Base-by-base conservation (phyloP, 2,329 filamentous ascomycete species). In the Epichloe gansuensis region DNA sequence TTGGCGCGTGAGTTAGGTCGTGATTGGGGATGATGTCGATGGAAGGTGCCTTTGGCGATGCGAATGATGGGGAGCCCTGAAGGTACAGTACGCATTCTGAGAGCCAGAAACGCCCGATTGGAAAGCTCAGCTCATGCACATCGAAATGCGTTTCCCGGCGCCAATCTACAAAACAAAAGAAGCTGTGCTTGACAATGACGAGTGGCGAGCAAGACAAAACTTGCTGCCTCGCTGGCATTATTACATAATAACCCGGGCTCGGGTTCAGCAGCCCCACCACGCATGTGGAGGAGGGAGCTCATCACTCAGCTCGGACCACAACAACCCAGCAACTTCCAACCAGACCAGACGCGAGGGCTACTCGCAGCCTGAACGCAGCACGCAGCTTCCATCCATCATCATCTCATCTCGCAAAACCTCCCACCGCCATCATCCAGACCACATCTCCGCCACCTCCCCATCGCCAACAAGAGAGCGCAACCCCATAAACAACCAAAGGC, bases 41-140 rank as follows among this genome's bases (percentile, higher is more conserved):
- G 94, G 68, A 95, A 94, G 1, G 87, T 91, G 66, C 80, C 89
- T 70, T 89, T 82, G 61, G 76, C 64, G 62, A 95, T 89, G 60
- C 74, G 74, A 56, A 95, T 78, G 54, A 90, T 74, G 41, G 85
- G 82, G 23, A 71, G 68, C 53, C 68, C 68, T 54, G 64, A 58
- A 56, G 52, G 45, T 25, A 44, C 44, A 8, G 49, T 45, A 21
- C 49, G 40, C 52, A 54, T 51, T 15, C 27, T 48, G 27, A 31
- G 27, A 31, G 27, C 27, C 27, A 31, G 27, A 0, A 31, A 31
- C 27, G 3, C 27, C 27, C 27, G 9, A 31, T 4, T 1, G 27
- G 8, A 31, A 31, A 31, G 27, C 27, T 31, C 27, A 31, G 27
- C 27, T 31, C 27, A 31, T 11, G 27, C 3, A 31, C 27, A 31